Conservation (phyloP, 495 filamentous ascomycete species). For the Aspergillus biplanus region DNA sequence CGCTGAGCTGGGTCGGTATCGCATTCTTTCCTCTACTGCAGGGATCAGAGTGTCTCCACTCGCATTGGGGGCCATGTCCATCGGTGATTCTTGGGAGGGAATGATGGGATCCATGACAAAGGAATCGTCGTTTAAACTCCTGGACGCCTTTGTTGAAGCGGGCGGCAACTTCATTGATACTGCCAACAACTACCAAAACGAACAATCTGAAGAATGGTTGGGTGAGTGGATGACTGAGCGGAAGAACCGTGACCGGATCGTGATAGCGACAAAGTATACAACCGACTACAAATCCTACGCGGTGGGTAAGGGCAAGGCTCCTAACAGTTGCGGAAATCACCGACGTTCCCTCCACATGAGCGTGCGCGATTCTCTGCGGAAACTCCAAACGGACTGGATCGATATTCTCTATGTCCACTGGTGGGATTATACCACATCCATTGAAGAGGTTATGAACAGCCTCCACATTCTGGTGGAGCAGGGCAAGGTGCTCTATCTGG, state of each 20-base stretch:
- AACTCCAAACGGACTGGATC: conserved; percentile 69
- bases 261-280: conserved; percentile 67
- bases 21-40: conserved; percentile 60
- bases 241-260: conserved; percentile 56
- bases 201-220: conserved; percentile 53
- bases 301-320: conserved; percentile 49
- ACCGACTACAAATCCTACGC: conserved; percentile 52
- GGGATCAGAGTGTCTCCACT: conserved; percentile 64
- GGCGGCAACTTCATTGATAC: conserved; percentile 62
- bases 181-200: conserved; percentile 58
- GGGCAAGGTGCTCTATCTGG: conserved; percentile 54
- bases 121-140: conserved; percentile 48
- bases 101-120: conserved; percentile 55
- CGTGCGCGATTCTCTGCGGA: conserved; percentile 58
- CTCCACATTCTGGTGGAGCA: conserved; percentile 41
- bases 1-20: conserved; percentile 34
- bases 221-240: conserved; percentile 59
- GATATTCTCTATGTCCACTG: conserved; percentile 51
- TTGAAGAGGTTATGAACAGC: conserved; percentile 49
- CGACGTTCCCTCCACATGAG: conserved; percentile 46
- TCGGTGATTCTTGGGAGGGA: conserved; percentile 57
- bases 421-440: conserved; percentile 50
- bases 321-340: neutral
- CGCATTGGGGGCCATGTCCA: conserved; percentile 64
- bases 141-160: conserved; percentile 53